phyloP scores from a whole-genome alignment of 352 stramenopile species.

The Phytophthora sojae region DNA sequence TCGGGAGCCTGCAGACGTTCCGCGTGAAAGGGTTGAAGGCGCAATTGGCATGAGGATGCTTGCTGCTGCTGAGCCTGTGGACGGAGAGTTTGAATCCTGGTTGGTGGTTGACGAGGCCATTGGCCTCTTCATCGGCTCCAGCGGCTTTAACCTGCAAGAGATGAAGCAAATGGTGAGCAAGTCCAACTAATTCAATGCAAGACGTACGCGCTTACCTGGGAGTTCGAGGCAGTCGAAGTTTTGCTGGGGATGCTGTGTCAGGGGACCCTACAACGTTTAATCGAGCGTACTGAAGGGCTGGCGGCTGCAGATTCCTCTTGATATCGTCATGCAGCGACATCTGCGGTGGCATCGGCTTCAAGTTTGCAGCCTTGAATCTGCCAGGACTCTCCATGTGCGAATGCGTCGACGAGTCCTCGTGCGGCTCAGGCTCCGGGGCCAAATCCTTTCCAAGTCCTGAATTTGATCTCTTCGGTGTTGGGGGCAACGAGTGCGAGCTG shows the following conservation, averaged over 20 bases:
- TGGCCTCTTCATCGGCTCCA: slow-evolving; percentile 39
- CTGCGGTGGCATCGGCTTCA: slow-evolving; percentile 8
- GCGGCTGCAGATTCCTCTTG: slow-evolving; percentile 3
- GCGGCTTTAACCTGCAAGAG: slow-evolving; percentile 46
- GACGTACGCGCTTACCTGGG: slow-evolving; percentile 24
- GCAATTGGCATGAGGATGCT: slow-evolving; percentile 17
- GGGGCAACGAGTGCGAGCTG: slow-evolving; percentile 8
- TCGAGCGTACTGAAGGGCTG: slow-evolving; percentile 20
- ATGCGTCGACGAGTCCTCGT: slow-evolving; percentile 29
- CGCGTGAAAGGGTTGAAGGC: slow-evolving; percentile 17
- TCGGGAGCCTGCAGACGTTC: slow-evolving; percentile 34
- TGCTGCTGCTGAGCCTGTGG: background rate
- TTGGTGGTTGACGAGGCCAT: slow-evolving; percentile 26
- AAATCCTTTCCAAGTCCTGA: slow-evolving; percentile 7
- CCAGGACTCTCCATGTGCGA: slow-evolving; percentile 21
- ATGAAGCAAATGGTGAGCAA: slow-evolving; percentile 14
- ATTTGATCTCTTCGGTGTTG: slow-evolving; percentile 7
- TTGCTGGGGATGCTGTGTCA: slow-evolving; percentile 15
- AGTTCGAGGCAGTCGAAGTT: slow-evolving; percentile 22
- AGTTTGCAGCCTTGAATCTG: slow-evolving; percentile 7
- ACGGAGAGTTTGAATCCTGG: slow-evolving; percentile 21
- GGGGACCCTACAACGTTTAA: slow-evolving; percentile 5
- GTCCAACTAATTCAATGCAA: background rate
- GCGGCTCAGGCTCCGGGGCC: slow-evolving; percentile 28
- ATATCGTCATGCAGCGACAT: background rate